These are phyloP conservation scores for Tetrapisispora iriomotensis DNA, from an alignment of 805 yeast species.

Conservation along the genomic window DNA sequence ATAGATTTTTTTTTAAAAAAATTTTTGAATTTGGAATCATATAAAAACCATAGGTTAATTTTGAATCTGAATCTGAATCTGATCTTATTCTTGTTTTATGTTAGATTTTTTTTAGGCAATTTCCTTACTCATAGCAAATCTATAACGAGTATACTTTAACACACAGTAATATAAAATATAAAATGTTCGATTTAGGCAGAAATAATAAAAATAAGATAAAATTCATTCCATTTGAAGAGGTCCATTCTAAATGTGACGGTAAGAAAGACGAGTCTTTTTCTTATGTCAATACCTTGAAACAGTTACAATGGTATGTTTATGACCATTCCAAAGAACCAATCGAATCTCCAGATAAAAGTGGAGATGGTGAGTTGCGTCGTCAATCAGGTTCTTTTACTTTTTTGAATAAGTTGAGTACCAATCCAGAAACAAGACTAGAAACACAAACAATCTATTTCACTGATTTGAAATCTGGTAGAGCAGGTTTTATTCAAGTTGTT, in stretches of 20 bases:
- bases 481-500: constrained; percentile 44
- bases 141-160: too few relatives aligned
- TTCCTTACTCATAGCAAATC: too few relatives aligned
- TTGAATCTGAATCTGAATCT: too few relatives aligned
- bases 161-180: too few relatives aligned
- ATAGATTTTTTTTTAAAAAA: too few relatives aligned
- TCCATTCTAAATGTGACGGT: not conserved
- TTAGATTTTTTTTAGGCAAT: too few relatives aligned
- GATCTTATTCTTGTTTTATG: too few relatives aligned
- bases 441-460: constrained; percentile 48
- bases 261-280: not conserved
- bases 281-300: not conserved
- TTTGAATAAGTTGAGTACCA: constrained; percentile 2
- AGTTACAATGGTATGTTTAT: constrained; percentile 5
- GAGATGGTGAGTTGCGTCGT: constrained; percentile 1
- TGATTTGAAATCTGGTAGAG: constrained; percentile 32
- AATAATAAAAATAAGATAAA: constrained; percentile 6
- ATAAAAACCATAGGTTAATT: too few relatives aligned
- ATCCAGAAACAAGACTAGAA: constrained; percentile 34
- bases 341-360: constrained; percentile 1
- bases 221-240: constrained; percentile 4
- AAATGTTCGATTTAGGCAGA: constrained; percentile 1
- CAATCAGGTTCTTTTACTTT: constrained; percentile 1
- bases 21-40: too few relatives aligned
- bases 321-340: constrained; percentile 3